Percentiles rank a stretch among this genome's conserved stretches.
These are phyloP conservation scores for Rhododendron simsii DNA, from an alignment of 148 eudicot species.

Conservation along the genomic window DNA sequence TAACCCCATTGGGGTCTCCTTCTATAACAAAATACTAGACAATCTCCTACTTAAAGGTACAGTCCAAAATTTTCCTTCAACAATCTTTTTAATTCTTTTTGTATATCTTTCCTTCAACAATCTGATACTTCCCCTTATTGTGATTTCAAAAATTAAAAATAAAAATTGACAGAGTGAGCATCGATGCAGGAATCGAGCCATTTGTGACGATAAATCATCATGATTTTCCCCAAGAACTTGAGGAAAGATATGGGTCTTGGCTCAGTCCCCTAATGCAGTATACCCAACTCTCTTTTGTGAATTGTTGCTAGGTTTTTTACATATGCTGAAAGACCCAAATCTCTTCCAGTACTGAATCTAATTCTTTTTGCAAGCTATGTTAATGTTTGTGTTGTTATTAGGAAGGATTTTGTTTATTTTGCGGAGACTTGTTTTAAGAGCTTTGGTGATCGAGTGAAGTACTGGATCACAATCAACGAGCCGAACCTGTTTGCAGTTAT, in stretches of 20 bases:
- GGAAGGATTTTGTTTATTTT: slow-evolving; percentile 62
- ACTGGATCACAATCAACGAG: slow-evolving; percentile 83
- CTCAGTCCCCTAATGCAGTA: slow-evolving; percentile 77
- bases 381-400: slow-evolving; percentile 10
- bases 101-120: background rate
- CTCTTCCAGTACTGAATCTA: background rate
- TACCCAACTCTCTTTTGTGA: background rate
- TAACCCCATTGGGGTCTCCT: slow-evolving; percentile 51
- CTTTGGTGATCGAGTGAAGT: slow-evolving; percentile 73
- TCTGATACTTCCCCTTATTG: no score
- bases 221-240: slow-evolving; percentile 66
- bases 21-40: slow-evolving; percentile 61
- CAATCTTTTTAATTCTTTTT: no score
- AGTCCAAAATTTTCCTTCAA: background rate
- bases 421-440: slow-evolving; percentile 61
- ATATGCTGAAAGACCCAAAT: background rate
- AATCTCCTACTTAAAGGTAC: slow-evolving; percentile 61
- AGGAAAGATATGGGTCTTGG: slow-evolving; percentile 64
- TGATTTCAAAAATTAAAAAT: no score
- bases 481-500: slow-evolving; percentile 46
- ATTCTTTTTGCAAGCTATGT: background rate
- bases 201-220: slow-evolving; percentile 65
- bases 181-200: slow-evolving; percentile 54
- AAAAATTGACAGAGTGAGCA: background rate
- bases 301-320: background rate